Evolutionary conservation across 305 asterid genomes (phyloP).

Genomic region (Rubia peregrina): DNA sequence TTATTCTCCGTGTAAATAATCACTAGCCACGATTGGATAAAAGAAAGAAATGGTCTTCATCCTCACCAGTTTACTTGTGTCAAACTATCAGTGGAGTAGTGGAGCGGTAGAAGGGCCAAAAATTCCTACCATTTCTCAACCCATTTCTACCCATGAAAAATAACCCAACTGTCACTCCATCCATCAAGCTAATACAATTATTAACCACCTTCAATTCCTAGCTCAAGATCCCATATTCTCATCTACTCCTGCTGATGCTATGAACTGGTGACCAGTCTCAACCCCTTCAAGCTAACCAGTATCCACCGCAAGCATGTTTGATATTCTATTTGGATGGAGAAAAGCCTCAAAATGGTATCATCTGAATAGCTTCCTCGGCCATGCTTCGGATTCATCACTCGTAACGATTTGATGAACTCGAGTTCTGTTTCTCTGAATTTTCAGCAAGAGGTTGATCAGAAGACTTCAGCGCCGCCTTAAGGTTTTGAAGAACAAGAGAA

Average conservation of each 20-base stretch:
- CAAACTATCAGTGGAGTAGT: constrained; percentile 5
- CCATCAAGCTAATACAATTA: not conserved
- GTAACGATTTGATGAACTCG: not conserved
- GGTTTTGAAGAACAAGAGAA: constrained; percentile 55
- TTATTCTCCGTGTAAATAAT: not conserved
- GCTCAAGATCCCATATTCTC: no score
- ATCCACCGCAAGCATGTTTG: constrained; percentile 38
- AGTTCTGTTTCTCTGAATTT: constrained; percentile 4
- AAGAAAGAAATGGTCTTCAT: not conserved
- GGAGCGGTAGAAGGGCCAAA: constrained; percentile 26
- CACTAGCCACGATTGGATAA: not conserved
- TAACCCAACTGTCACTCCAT: not conserved
- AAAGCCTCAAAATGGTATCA: constrained; percentile 80
- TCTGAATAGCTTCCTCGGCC: not conserved
- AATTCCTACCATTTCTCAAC: constrained; percentile 8
- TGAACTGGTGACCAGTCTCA: constrained; percentile 4
- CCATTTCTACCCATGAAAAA: constrained; percentile 24
- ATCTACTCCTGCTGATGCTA: no score
- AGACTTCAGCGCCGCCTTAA: constrained; percentile 57
- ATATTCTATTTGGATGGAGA: constrained; percentile 75
- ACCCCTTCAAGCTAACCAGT: constrained; percentile 3
- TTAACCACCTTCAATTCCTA: no score
- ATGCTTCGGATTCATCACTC: not conserved
- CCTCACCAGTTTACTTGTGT: not conserved
- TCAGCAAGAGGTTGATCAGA: constrained; percentile 60